Evolutionary conservation across 2,329 filamentous ascomycete genomes (phyloP).

Genomic region (Nothophaeocryptopus gaeumannii): DNA sequence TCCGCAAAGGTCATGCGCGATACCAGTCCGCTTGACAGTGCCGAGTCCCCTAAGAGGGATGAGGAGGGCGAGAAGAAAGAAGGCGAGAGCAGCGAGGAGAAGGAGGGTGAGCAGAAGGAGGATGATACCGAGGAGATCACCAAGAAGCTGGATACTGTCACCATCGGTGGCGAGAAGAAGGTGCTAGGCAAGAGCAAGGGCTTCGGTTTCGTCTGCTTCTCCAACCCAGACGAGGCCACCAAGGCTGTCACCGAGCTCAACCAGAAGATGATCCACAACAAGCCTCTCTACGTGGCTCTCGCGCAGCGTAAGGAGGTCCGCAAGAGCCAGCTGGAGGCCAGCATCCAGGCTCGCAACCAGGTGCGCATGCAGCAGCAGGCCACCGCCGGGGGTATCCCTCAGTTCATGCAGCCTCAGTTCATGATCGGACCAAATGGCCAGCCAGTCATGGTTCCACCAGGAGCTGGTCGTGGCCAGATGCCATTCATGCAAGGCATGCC

Average conservation of each 20-base stretch:
- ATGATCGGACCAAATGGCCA: slow-evolving; percentile 82
- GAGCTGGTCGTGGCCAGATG: slow-evolving; percentile 56
- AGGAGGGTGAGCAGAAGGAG: slow-evolving; percentile 59
- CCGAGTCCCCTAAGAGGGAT: slow-evolving; percentile 41
- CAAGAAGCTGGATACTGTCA: slow-evolving; percentile 52
- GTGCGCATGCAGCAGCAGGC: slow-evolving; percentile 97
- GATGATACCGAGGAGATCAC: slow-evolving; percentile 48
- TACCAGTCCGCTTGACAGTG: slow-evolving; percentile 53
- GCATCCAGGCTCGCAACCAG: slow-evolving; percentile 98
- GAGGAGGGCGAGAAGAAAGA: slow-evolving; percentile 51
- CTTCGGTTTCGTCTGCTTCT: slow-evolving; percentile 99
- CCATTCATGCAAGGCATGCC: slow-evolving; percentile 62
- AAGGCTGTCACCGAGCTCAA: slow-evolving; percentile 99
- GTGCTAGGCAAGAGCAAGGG: slow-evolving; percentile 96
- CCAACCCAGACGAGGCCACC: slow-evolving; percentile 97
- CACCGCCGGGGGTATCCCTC: slow-evolving; percentile 73
- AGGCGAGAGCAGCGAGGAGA: slow-evolving; percentile 51
- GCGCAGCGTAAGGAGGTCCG: slow-evolving; percentile 99
- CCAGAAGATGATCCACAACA: slow-evolving; percentile 96
- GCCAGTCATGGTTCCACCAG: slow-evolving; percentile 56
- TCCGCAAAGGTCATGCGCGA: slow-evolving; percentile 99
- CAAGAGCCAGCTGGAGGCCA: slow-evolving; percentile 97
- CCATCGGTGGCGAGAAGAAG: slow-evolving; percentile 60
- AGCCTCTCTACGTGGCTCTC: slow-evolving; percentile 95
- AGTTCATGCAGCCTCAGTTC: slow-evolving; percentile 75